A percentile compares a stretch with the other conserved stretches of the same genome.
phyloP scores from a whole-genome alignment of 768 basidiomycete species.

The Lactarius evosmus region DNA sequence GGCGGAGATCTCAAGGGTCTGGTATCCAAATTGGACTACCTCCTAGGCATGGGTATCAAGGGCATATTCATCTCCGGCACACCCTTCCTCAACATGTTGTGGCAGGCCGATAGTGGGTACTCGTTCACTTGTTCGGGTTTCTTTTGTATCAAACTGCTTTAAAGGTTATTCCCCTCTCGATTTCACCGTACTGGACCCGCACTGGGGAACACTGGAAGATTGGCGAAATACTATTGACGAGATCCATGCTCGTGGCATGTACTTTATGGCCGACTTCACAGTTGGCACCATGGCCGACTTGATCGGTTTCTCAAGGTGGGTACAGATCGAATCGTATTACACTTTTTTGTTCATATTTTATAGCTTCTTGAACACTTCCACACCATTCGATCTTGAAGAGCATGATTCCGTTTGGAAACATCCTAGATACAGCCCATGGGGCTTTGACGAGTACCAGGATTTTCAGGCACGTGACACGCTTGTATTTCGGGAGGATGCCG shows the following conservation, averaged over 20 bases:
- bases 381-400: constrained; percentile 76
- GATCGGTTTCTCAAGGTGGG: constrained; percentile 80
- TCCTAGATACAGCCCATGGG: constrained; percentile 80
- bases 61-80: constrained; percentile 92
- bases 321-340: constrained; percentile 17
- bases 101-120: constrained; percentile 89
- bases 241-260: constrained; percentile 82
- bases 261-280: constrained; percentile 90
- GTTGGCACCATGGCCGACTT: constrained; percentile 90
- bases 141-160: constrained; percentile 21
- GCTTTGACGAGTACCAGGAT: constrained; percentile 79
- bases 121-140: not conserved
- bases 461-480: constrained; percentile 51
- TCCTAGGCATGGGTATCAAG: constrained; percentile 83
- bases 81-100: constrained; percentile 92
- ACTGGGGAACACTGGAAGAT: constrained; percentile 82
- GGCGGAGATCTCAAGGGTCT: constrained; percentile 89
- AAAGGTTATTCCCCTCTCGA: constrained; percentile 91
- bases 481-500: constrained; percentile 5
- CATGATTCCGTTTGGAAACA: constrained; percentile 71
- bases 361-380: constrained; percentile 74
- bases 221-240: constrained; percentile 75
- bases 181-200: constrained; percentile 86
- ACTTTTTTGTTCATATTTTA: constrained; percentile 17
- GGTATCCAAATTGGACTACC: constrained; percentile 72